These are phyloP conservation scores for Ambrosia hybrid DNA, from an alignment of 140 eudicot species.

Conservation along the genomic window DNA sequence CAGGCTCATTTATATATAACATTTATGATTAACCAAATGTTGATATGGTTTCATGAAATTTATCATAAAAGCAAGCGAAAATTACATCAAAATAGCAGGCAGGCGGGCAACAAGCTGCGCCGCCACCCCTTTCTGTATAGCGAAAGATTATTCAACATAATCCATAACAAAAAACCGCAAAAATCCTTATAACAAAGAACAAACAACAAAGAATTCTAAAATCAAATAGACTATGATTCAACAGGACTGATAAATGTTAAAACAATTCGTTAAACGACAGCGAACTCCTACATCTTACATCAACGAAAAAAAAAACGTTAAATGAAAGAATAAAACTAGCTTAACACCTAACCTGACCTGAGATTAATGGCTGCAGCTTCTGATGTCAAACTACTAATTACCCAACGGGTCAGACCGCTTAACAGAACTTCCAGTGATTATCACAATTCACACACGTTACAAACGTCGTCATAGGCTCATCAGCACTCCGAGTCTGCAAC, in stretches of 20 bases:
- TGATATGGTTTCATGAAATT: too few relatives aligned
- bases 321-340: constrained; percentile 15
- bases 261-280: neutral
- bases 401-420: constrained; percentile 14
- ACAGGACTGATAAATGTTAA: constrained; percentile 17
- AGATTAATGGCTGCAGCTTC: constrained; percentile 11
- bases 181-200: too few relatives aligned
- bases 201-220: neutral
- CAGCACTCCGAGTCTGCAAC: constrained; percentile 96
- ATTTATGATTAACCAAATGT: neutral
- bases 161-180: too few relatives aligned
- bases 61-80: too few relatives aligned
- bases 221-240: neutral
- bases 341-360: constrained; percentile 20
- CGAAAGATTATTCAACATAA: too few relatives aligned
- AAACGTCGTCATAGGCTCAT: constrained; percentile 96
- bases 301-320: neutral
- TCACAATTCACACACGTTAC: constrained; percentile 89
- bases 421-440: constrained; percentile 93
- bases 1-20: constrained; percentile 14
- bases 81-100: too few relatives aligned
- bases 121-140: too few relatives aligned
- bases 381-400: constrained; percentile 3
- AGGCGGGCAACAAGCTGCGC: too few relatives aligned
- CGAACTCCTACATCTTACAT: neutral